phyloP scores from a whole-genome alignment of 257 asterid genomes.

The Nicotiana otophora region DNA sequence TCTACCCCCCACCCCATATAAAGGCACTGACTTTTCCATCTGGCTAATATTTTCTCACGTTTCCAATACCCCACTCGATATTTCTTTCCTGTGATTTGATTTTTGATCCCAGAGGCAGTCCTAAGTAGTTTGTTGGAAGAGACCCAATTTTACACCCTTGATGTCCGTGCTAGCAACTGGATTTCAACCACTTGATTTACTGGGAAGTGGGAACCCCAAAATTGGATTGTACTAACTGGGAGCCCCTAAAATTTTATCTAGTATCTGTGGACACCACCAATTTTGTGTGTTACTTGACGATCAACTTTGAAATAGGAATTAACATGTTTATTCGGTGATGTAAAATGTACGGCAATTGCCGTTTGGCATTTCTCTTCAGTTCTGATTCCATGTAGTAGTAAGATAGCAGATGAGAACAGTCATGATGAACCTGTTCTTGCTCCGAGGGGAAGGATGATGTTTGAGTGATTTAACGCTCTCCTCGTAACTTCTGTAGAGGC shows the following conservation, averaged over 20 bases:
- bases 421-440: neutral
- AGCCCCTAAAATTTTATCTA: neutral
- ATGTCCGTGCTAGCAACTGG: too few species aligned
- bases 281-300: neutral
- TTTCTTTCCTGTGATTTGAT: too few species aligned
- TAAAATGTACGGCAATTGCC: neutral
- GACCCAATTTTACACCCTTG: too few species aligned
- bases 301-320: neutral
- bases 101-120: too few species aligned
- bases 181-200: too few species aligned
- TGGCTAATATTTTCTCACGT: too few species aligned
- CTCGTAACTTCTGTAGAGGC: neutral
- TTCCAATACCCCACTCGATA: too few species aligned
- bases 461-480: neutral
- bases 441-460: neutral
- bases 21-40: too few species aligned
- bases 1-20: too few species aligned
- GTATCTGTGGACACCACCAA: neutral
- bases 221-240: neutral
- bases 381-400: neutral
- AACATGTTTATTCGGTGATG: neutral
- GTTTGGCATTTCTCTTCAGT: slow-evolving; percentile 1
- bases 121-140: too few species aligned
- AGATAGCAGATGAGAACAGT: neutral
- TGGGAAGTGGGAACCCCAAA: too few species aligned